Percentiles rank a stretch among this genome's conserved stretches.
phyloP scores from a whole-genome alignment of 768 basidiomycete genomes.

The Tephrocybe sp. region DNA sequence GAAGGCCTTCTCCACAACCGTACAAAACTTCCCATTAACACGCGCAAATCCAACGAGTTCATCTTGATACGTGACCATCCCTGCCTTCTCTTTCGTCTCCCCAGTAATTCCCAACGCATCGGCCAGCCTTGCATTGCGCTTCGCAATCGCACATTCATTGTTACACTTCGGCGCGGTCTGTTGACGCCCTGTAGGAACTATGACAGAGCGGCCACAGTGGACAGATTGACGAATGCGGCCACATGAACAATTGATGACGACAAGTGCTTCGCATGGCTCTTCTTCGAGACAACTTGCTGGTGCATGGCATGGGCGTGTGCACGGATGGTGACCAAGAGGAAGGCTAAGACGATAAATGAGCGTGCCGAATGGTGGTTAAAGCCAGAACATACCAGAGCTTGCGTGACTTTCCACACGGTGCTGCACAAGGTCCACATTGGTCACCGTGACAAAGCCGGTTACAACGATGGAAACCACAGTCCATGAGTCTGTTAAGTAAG shows the following conservation, averaged over 20 bases:
- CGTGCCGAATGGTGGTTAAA: not conserved
- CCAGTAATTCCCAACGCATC: slow-evolving; percentile 87
- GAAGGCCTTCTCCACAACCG: slow-evolving; percentile 78
- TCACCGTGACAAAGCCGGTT: slow-evolving; percentile 80
- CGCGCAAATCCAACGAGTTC: slow-evolving; percentile 65
- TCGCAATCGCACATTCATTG: slow-evolving; percentile 79
- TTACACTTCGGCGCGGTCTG: slow-evolving; percentile 60
- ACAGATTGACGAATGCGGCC: slow-evolving; percentile 76
- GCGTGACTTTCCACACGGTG: slow-evolving; percentile 83
- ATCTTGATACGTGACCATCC: slow-evolving; percentile 53
- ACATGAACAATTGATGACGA: slow-evolving; percentile 79
- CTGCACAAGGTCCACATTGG: slow-evolving; percentile 74
- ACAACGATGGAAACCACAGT: slow-evolving; percentile 91
- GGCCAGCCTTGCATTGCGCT: slow-evolving; percentile 86
- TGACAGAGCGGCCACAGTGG: slow-evolving; percentile 63
- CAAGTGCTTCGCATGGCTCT: slow-evolving; percentile 68
- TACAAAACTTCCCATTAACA: slow-evolving; percentile 65
- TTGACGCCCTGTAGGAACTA: slow-evolving; percentile 43
- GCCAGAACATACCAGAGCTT: slow-evolving; percentile 63
- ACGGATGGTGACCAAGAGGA: slow-evolving; percentile 67
- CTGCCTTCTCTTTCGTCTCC: slow-evolving; percentile 39
- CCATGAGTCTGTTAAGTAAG: slow-evolving; percentile 48
- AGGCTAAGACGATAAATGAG: slow-evolving; percentile 39
- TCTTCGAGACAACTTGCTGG: slow-evolving; percentile 83
- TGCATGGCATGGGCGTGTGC: slow-evolving; percentile 81